phyloP scores from a whole-genome alignment of 148 eudicot genomes.

The Vaccinium myrtillus region DNA sequence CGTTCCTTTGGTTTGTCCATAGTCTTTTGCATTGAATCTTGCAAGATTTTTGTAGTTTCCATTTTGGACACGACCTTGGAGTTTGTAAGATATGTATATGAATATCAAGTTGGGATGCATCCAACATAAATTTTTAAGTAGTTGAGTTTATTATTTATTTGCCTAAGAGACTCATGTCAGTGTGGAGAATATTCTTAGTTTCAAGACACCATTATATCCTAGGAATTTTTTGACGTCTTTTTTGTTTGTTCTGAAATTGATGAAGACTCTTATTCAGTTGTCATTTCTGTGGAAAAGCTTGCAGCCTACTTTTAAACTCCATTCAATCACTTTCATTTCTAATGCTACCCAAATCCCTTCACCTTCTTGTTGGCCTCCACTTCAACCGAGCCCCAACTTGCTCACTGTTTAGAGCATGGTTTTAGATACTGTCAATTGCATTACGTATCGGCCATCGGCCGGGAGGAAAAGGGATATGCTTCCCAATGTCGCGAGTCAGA shows the following conservation, averaged over 20 bases:
- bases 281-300: not conserved
- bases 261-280: not conserved
- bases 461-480: not conserved
- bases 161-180: not conserved
- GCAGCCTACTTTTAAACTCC: not conserved
- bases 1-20: too few species aligned
- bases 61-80: too few species aligned
- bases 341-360: not conserved
- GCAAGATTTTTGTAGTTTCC: too few species aligned
- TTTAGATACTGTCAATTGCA: not conserved
- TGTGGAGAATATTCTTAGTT: not conserved
- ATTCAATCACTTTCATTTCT: not conserved
- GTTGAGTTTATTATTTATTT: too few species aligned
- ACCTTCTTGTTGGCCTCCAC: not conserved
- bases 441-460: not conserved
- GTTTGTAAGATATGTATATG: too few species aligned
- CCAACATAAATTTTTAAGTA: too few species aligned
- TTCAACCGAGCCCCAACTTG: not conserved
- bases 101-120: too few species aligned
- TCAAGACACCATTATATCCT: not conserved
- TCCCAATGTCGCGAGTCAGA: not conserved
- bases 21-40: too few species aligned
- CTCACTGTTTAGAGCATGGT: not conserved
- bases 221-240: not conserved
- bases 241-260: not conserved